phyloP scores from a whole-genome alignment of 805 yeast species.

The Teunomyces lycoperdinae region DNA sequence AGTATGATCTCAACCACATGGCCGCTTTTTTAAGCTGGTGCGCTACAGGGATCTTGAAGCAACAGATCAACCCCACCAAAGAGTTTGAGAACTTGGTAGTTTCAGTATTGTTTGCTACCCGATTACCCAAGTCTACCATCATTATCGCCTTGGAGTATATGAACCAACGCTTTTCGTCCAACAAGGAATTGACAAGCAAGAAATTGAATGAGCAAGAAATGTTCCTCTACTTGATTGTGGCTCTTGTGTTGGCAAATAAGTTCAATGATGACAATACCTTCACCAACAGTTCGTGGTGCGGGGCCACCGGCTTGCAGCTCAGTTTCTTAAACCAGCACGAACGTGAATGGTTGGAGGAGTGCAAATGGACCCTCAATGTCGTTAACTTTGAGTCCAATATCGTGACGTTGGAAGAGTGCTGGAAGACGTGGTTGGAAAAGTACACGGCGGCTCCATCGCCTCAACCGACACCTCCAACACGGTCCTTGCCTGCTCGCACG shows the following conservation, averaged over 20 bases:
- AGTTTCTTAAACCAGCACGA: slow-evolving; percentile 63
- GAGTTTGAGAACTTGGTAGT: slow-evolving; percentile 58
- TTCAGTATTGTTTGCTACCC: slow-evolving; percentile 78
- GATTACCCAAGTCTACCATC: slow-evolving; percentile 81
- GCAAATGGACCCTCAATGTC: slow-evolving; percentile 57
- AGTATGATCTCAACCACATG: slow-evolving; percentile 78
- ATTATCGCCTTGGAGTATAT: slow-evolving; percentile 77
- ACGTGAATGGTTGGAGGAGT: slow-evolving; percentile 60
- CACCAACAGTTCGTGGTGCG: slow-evolving; percentile 92
- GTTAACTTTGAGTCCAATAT: slow-evolving; percentile 38
- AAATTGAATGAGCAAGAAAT: slow-evolving; percentile 30
- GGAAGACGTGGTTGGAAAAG: slow-evolving; percentile 43
- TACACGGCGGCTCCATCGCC: slow-evolving; percentile 11
- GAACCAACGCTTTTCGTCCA: slow-evolving; percentile 51
- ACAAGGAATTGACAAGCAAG: slow-evolving; percentile 12
- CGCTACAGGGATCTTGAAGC: slow-evolving; percentile 64
- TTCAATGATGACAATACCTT: slow-evolving; percentile 96
- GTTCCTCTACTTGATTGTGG: slow-evolving; percentile 58
- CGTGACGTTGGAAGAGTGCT: slow-evolving; percentile 41
- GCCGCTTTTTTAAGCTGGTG: slow-evolving; percentile 76
- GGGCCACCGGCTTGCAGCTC: slow-evolving; percentile 82
- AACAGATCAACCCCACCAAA: slow-evolving; percentile 40
- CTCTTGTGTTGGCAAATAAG: slow-evolving; percentile 84
- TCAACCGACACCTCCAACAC: slow-evolving; percentile 17
- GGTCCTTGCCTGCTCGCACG: slow-evolving; percentile 1